phyloP scores from a whole-genome alignment of 305 asterid genomes.

The Withania somnifera region DNA sequence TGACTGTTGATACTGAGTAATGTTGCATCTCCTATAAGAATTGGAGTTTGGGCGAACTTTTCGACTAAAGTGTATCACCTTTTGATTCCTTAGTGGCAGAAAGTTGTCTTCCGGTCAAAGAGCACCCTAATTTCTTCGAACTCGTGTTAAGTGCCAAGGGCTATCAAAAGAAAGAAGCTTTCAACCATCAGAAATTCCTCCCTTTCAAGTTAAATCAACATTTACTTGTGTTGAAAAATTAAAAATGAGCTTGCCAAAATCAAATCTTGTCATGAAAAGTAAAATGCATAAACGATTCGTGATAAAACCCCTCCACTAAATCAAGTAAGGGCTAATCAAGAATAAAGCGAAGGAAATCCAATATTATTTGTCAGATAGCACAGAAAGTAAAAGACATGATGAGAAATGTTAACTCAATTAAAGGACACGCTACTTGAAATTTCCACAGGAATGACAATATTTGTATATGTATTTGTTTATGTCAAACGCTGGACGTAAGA shows the following conservation, averaged over 20 bases:
- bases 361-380: neutral
- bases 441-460: neutral
- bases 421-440: neutral
- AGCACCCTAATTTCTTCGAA: conserved; percentile 16
- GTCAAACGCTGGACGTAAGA: neutral
- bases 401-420: neutral
- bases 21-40: neutral
- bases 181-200: neutral
- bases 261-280: neutral
- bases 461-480: neutral
- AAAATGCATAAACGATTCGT: neutral
- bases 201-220: neutral
- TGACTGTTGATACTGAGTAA: neutral
- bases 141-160: conserved; percentile 8
- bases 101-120: conserved; percentile 8
- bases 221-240: neutral
- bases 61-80: conserved; percentile 9
- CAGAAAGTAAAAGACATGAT: neutral
- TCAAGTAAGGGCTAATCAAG: neutral
- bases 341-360: neutral
- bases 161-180: neutral
- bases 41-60: neutral
- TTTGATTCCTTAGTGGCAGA: conserved; percentile 13
- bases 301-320: neutral
- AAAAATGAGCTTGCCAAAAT: neutral